Evolutionary conservation across 2,329 filamentous ascomycete species (phyloP).

Genomic region (Scopulariopsis brevicaulis): DNA sequence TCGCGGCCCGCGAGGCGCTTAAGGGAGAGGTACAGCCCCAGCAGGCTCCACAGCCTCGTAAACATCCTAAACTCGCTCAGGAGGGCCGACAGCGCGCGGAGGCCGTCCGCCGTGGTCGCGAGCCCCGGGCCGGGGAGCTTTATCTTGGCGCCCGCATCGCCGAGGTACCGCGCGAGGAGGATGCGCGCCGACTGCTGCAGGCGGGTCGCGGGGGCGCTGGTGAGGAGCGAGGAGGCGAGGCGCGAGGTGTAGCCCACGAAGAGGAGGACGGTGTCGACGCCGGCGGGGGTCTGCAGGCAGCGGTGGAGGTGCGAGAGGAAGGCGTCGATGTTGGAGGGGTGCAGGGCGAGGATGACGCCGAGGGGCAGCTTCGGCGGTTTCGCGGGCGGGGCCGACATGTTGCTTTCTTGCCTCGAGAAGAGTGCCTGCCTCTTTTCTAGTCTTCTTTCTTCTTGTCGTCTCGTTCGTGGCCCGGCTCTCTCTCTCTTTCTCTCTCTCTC

Average conservation of each 20-base stretch:
- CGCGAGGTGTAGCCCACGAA: conserved; percentile 58
- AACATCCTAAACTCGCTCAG: conserved; percentile 64
- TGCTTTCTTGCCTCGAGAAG: neutral
- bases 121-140: conserved; percentile 26
- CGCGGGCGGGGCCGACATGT: neutral
- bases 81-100: conserved; percentile 52
- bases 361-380: conserved; percentile 2
- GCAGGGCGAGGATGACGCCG: conserved; percentile 8
- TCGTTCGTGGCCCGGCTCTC: too few species aligned
- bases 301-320: conserved; percentile 46
- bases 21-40: conserved; percentile 63
- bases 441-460: too few species aligned
- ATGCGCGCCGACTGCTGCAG: conserved; percentile 39
- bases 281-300: conserved; percentile 55
- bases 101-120: conserved; percentile 32
- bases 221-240: conserved; percentile 37
- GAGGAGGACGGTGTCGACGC: conserved; percentile 59
- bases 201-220: conserved; percentile 41
- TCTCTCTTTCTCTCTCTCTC: too few species aligned
- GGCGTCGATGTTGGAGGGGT: conserved; percentile 32
- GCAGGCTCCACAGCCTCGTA: conserved; percentile 62
- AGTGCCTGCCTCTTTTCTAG: too few species aligned
- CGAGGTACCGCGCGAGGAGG: conserved; percentile 38
- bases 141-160: conserved; percentile 22
- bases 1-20: conserved; percentile 30